Base-by-base conservation (phyloP, 495 filamentous ascomycete species). In the Penicillium pulvis region DNA sequence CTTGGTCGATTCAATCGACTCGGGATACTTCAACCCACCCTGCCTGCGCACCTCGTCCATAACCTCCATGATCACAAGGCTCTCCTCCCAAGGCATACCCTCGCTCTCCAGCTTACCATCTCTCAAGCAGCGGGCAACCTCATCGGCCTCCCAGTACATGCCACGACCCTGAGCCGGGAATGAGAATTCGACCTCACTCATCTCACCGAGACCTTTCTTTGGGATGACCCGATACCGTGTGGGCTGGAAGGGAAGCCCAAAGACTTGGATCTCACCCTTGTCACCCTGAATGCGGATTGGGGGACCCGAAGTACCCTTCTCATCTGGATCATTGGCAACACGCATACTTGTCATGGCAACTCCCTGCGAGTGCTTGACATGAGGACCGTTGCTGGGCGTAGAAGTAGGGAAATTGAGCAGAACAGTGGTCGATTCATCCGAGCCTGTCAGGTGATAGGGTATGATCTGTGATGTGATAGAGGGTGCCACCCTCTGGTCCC, bases 131-230 rank as follows among this genome's bases (percentile, higher is more conserved):
- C 90, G 79, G 46, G 88, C 92, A 58, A 84, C 89, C 78, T 93
- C 92, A 79, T 97, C 93, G 17, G 93, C 93, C 71, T 97, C 92
- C 89, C 88, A 97, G 76, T 90, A 93, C 91, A 95, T 96, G 23
- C 92, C 93, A 61, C 90, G 85, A 17, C 89, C 91, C 65, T 81
- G 80, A 16, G 73, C 78, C 20, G 89, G 87, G 61, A 92, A 86
- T 10, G 81, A 78, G 64, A 80, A 87, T 59, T 87, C 77, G 16
- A 87, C 78, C 53, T 85, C 81, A 64, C 86, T 79, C 4, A 84
- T 68, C 60, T 80, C 74, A 5, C 72, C 68, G 20, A 71, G 64
- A 1, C 72, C 76, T 48, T 77, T 75, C 49, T 65, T 62, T 6
- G 76, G 72, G 42, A 85, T 73, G 47, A 93, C 68, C 12, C 81